Percentiles rank a stretch among this genome's conserved stretches.
Evolutionary conservation across 208 protist species (phyloP).

Genomic region (Crithidia fasciculata): DNA sequence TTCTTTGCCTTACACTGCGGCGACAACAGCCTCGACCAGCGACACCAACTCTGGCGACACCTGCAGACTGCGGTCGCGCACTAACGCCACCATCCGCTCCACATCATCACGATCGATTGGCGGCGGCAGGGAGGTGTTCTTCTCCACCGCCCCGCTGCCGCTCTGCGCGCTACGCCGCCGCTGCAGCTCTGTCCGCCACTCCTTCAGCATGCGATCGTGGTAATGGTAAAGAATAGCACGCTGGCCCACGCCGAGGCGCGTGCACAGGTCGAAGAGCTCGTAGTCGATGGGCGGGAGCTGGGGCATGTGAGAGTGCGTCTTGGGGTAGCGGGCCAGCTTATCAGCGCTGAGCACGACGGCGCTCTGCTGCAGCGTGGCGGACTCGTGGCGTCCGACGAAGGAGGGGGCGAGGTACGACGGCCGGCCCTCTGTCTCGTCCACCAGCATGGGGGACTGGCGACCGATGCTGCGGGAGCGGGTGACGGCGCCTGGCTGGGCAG

Average conservation of each 20-base stretch:
- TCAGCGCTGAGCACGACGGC: conserved; percentile 51
- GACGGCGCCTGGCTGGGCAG: conserved; percentile 21
- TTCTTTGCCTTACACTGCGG: conserved; percentile 4
- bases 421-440: conserved; percentile 57
- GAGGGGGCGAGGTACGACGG: conserved; percentile 56
- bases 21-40: conserved; percentile 65
- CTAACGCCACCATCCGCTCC: conserved; percentile 63
- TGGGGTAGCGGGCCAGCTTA: conserved; percentile 66
- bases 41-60: conserved; percentile 64
- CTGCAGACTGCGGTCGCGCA: conserved; percentile 77
- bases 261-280: conserved; percentile 74
- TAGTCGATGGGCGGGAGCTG: conserved; percentile 79
- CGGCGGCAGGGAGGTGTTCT: not conserved
- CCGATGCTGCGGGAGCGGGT: conserved; percentile 32
- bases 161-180: conserved; percentile 13
- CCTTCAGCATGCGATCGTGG: conserved; percentile 74
- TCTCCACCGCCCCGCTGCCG: not conserved
- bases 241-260: conserved; percentile 64
- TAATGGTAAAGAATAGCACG: conserved; percentile 64
- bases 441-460: conserved; percentile 61
- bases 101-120: conserved; percentile 45
- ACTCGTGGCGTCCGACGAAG: conserved; percentile 58
- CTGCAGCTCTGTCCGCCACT: conserved; percentile 67
- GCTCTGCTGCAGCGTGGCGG: conserved; percentile 34
- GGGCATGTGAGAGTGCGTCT: conserved; percentile 60